These are phyloP conservation scores for Penicillium sp. DNA, from an alignment of 2,329 filamentous ascomycete species.

Conservation along the genomic window DNA sequence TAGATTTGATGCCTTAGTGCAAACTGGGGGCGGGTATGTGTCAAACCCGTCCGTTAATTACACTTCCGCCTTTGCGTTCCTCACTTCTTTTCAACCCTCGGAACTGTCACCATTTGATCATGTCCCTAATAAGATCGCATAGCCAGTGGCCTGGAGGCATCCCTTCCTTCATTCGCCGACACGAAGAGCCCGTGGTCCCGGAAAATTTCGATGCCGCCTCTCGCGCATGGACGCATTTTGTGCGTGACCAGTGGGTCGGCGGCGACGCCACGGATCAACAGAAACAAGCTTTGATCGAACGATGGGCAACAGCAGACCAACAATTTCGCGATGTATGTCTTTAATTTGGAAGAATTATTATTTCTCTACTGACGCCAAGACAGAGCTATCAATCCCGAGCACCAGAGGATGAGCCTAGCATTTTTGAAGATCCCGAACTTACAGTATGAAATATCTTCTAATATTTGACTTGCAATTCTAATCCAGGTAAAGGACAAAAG, in stretches of 20 bases:
- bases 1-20: no score
- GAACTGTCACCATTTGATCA: not conserved
- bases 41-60: no score
- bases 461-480: not conserved
- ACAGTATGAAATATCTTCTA: not conserved
- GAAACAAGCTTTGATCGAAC: slow-evolving; percentile 11
- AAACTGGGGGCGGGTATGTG: no score
- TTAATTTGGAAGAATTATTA: no score
- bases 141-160: slow-evolving; percentile 10
- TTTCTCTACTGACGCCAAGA: not conserved
- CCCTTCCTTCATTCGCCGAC: slow-evolving; percentile 10
- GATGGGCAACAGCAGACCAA: slow-evolving; percentile 14
- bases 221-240: slow-evolving; percentile 14
- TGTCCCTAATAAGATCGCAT: not conserved
- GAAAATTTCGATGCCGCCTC: slow-evolving; percentile 7
- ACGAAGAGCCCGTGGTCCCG: slow-evolving; percentile 3
- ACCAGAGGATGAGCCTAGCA: not conserved
- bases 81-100: not conserved
- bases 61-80: not conserved
- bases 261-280: slow-evolving; percentile 10
- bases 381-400: slow-evolving; percentile 13
- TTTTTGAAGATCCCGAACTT: not conserved
- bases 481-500: not conserved
- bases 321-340: slow-evolving; percentile 9
- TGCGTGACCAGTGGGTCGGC: slow-evolving; percentile 12